These are phyloP conservation scores for Pleurotus salmoneostramineus DNA, from an alignment of 768 basidiomycete genomes.

Conservation along the genomic window DNA sequence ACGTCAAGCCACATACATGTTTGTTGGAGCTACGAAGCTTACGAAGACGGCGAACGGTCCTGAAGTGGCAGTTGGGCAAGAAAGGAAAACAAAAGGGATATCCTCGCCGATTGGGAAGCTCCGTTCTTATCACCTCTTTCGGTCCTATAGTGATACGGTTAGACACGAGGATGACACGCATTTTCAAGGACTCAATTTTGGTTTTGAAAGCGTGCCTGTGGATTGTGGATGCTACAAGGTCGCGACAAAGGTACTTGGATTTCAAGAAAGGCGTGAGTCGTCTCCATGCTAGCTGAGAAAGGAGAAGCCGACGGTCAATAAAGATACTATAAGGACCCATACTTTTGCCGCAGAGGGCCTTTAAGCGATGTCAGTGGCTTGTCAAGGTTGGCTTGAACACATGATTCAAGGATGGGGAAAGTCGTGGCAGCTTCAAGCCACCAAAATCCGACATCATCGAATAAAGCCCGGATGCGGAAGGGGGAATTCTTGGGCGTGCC, in stretches of 20 bases:
- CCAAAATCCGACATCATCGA: neutral
- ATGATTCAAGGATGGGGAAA: neutral
- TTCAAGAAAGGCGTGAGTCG: neutral
- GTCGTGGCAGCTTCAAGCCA: neutral
- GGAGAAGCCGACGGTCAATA: neutral
- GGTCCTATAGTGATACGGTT: neutral
- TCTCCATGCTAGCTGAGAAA: neutral
- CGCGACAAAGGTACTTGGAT: neutral
- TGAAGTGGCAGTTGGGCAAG: too few relatives aligned
- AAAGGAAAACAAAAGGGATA: neutral
- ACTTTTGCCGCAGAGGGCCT: neutral
- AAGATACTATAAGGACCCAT: neutral
- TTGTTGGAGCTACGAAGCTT: too few relatives aligned
- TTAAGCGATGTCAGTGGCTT: neutral
- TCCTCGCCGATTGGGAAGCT: neutral
- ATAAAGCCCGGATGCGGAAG: neutral
- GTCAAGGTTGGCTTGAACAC: neutral
- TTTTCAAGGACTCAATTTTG: neutral
- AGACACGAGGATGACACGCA: too few relatives aligned
- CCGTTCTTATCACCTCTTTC: neutral
- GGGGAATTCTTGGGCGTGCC: neutral
- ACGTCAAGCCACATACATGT: too few relatives aligned
- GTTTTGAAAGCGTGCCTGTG: neutral
- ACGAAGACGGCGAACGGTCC: too few relatives aligned
- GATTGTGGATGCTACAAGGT: neutral